Conservation (phyloP, 2,329 filamentous ascomycete species). For the Aureobasidium namibiae region DNA sequence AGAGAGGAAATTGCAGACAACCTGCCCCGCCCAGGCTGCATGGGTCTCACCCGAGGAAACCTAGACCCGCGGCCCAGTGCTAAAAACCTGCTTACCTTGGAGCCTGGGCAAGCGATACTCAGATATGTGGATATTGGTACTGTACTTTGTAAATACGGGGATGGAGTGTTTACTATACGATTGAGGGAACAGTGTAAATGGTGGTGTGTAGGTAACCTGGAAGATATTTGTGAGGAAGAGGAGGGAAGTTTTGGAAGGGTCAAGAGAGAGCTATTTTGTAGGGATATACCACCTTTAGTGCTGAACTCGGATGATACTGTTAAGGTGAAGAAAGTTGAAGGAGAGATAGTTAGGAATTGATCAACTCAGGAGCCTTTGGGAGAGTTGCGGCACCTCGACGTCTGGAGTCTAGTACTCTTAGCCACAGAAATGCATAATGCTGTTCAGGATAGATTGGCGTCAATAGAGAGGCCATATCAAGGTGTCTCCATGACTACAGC, state of each 20-base stretch:
- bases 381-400: too few relatives aligned
- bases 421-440: too few relatives aligned
- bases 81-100: neutral
- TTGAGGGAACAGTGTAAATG: neutral
- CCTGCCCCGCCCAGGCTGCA: neutral
- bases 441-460: too few relatives aligned
- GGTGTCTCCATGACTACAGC: too few relatives aligned
- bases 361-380: too few relatives aligned
- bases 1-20: neutral
- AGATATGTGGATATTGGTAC: neutral
- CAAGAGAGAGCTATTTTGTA: neutral
- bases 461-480: too few relatives aligned
- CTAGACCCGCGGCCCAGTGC: neutral
- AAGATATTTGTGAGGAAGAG: neutral
- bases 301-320: neutral
- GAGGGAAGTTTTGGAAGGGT: neutral
- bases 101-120: neutral
- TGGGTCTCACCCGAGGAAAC: neutral
- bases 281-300: neutral
- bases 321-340: neutral
- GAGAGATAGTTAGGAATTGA: neutral
- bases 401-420: too few relatives aligned
- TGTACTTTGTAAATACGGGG: neutral
- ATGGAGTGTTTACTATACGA: neutral
- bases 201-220: neutral